phyloP scores from a whole-genome alignment of 2,329 filamentous ascomycete genomes.

The Coniochaeta pulveracea region DNA sequence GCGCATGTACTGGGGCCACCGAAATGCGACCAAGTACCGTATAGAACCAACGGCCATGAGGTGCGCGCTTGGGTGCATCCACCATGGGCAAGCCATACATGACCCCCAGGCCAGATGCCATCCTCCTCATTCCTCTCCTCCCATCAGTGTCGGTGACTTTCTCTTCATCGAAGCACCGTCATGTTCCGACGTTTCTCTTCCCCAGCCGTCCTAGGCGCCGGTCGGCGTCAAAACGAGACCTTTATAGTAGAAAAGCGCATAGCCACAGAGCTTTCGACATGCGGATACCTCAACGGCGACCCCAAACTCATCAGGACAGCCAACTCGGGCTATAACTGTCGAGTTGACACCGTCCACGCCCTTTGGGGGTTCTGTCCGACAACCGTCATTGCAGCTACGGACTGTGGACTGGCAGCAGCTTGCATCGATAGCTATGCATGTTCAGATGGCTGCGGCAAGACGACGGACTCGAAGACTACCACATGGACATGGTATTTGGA shows the following conservation, averaged over 20 bases:
- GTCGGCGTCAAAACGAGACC: background rate
- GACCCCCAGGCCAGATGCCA: background rate
- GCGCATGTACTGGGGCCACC: too few relatives aligned
- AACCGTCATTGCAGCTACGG: constrained; percentile 20
- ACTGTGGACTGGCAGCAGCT: constrained; percentile 24
- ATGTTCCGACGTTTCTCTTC: background rate
- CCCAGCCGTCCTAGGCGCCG: background rate
- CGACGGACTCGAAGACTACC: constrained; percentile 11
- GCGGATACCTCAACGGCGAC: constrained; percentile 22
- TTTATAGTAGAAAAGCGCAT: constrained; percentile 2
- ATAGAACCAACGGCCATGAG: too few relatives aligned
- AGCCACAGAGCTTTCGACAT: constrained; percentile 14
- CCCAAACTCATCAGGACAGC: constrained; percentile 17
- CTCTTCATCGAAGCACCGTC: background rate
- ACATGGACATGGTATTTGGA: constrained; percentile 26
- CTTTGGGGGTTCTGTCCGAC: constrained; percentile 28
- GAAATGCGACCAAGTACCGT: too few relatives aligned
- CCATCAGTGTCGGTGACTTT: background rate
- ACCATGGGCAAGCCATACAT: background rate
- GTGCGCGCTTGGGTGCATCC: too few relatives aligned
- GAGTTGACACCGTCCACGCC: constrained; percentile 20
- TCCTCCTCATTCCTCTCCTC: background rate
- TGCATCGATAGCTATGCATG: constrained; percentile 22
- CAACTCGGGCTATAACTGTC: constrained; percentile 20
- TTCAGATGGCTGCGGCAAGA: constrained; percentile 18